Percentiles rank a stretch among this genome's conserved stretches.
These are phyloP conservation scores for Trypanosoma melophagium DNA, from an alignment of 208 protist species.

Conservation along the genomic window DNA sequence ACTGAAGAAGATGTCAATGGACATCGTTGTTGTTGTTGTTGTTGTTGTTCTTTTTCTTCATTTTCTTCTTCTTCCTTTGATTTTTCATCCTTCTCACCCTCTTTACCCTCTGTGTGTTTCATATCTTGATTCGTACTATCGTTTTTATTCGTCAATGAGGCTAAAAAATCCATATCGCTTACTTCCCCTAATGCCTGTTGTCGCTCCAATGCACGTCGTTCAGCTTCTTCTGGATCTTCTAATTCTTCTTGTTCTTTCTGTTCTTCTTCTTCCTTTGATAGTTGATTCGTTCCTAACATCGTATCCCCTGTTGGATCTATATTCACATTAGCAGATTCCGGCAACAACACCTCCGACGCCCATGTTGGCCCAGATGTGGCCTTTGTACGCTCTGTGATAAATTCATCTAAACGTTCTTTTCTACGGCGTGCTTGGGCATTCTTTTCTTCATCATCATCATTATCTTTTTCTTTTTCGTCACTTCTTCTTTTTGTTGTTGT, in stretches of 20 bases:
- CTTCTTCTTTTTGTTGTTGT: background rate
- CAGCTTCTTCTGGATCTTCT: slow-evolving; percentile 24
- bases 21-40: background rate
- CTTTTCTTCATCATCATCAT: slow-evolving; percentile 18
- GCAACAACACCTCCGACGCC: slow-evolving; percentile 67
- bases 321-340: slow-evolving; percentile 25
- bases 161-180: slow-evolving; percentile 82
- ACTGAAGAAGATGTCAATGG: background rate
- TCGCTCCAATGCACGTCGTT: slow-evolving; percentile 36
- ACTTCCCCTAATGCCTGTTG: slow-evolving; percentile 71
- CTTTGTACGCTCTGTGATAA: slow-evolving; percentile 66
- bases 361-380: slow-evolving; percentile 66
- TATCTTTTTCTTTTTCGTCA: slow-evolving; percentile 1
- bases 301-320: background rate
- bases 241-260: slow-evolving; percentile 12
- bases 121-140: background rate
- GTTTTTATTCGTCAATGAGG: slow-evolving; percentile 28
- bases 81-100: slow-evolving; percentile 7
- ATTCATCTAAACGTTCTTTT: slow-evolving; percentile 43
- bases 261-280: no score
- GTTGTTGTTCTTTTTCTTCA: slow-evolving; percentile 7
- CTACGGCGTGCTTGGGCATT: slow-evolving; percentile 9
- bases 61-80: slow-evolving; percentile 4
- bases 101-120: background rate
- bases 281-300: no score